These are phyloP conservation scores for Aspergillus ibericus DNA, from an alignment of 2,329 filamentous ascomycete genomes.

Conservation along the genomic window DNA sequence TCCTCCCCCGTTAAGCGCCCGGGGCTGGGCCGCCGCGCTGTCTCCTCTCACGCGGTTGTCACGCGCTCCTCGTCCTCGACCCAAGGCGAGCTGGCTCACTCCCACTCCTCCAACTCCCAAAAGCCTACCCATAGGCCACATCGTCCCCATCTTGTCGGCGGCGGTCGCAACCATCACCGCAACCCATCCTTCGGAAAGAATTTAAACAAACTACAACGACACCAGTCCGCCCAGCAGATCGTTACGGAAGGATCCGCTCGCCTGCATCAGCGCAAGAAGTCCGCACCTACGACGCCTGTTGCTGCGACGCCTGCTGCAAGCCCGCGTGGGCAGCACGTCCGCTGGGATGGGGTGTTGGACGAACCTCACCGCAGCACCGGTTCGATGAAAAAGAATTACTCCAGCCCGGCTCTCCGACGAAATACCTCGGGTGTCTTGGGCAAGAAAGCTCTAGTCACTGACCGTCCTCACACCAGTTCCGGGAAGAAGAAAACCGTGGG, in stretches of 20 bases:
- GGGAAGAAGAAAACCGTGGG: conserved; percentile 49
- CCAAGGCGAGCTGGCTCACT: conserved; percentile 33
- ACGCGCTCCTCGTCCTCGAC: conserved; percentile 35
- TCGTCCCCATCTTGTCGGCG: conserved; percentile 46
- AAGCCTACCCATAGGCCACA: conserved; percentile 38
- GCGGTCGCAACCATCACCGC: conserved; percentile 41
- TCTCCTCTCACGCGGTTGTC: conserved; percentile 43
- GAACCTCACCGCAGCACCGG: conserved; percentile 33
- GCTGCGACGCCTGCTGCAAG: conserved; percentile 45
- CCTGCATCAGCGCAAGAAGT: conserved; percentile 49
- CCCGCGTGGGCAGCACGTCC: conserved; percentile 41
- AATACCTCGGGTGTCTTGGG: conserved; percentile 37
- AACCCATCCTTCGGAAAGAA: conserved; percentile 47
- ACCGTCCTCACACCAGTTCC: conserved; percentile 34
- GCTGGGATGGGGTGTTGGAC: conserved; percentile 44
- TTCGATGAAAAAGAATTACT: conserved; percentile 49
- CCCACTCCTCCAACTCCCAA: conserved; percentile 29
- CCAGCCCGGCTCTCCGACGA: conserved; percentile 43
- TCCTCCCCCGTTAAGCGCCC: conserved; percentile 43
- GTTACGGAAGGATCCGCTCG: conserved; percentile 36
- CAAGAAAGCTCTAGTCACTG: conserved; percentile 42
- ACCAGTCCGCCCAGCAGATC: conserved; percentile 32
- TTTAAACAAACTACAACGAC: conserved; percentile 44
- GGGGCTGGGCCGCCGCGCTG: conserved; percentile 40
- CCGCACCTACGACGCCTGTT: conserved; percentile 44